Conservation (phyloP, 441 rosid species). For the Melastoma candidum region DNA sequence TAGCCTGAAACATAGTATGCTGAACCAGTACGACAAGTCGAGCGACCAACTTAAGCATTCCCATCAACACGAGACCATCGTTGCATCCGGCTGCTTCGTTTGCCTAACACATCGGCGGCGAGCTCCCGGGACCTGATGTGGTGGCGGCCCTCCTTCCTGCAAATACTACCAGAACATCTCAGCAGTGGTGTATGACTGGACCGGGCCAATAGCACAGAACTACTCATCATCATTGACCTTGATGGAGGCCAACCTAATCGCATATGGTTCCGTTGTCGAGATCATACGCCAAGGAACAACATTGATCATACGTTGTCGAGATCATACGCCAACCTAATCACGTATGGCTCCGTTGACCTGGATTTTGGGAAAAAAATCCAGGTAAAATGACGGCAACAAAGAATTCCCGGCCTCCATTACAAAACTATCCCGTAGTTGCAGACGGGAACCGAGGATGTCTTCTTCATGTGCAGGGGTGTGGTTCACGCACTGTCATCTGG, state of each 20-base stretch:
- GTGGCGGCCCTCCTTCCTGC: slow-evolving; percentile 83
- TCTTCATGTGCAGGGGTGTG: slow-evolving; percentile 23
- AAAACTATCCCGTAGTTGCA: too few species aligned
- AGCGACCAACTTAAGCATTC: too few species aligned
- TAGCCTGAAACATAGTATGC: too few species aligned
- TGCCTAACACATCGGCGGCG: slow-evolving; percentile 89
- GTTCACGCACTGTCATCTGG: slow-evolving; percentile 42
- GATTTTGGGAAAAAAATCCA: slow-evolving; percentile 6
- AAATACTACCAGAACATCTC: slow-evolving; percentile 23
- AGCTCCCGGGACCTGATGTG: slow-evolving; percentile 92
- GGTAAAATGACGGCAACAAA: background rate
- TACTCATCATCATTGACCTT: slow-evolving; percentile 1
- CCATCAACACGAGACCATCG: too few species aligned
- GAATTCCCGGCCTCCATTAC: too few species aligned
- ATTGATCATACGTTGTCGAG: background rate
- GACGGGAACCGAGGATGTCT: too few species aligned
- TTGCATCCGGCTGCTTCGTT: background rate
- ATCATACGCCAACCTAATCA: too few species aligned
- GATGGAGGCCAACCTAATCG: slow-evolving; percentile 19
- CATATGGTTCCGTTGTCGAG: slow-evolving; percentile 21
- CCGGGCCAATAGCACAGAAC: slow-evolving; percentile 13
- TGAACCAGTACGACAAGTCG: too few species aligned
- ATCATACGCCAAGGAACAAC: slow-evolving; percentile 29
- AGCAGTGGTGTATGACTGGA: slow-evolving; percentile 13
- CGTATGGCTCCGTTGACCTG: too few species aligned